Conservation (phyloP, 495 filamentous ascomycete genomes). For the Beverwykella pulmonaria region DNA sequence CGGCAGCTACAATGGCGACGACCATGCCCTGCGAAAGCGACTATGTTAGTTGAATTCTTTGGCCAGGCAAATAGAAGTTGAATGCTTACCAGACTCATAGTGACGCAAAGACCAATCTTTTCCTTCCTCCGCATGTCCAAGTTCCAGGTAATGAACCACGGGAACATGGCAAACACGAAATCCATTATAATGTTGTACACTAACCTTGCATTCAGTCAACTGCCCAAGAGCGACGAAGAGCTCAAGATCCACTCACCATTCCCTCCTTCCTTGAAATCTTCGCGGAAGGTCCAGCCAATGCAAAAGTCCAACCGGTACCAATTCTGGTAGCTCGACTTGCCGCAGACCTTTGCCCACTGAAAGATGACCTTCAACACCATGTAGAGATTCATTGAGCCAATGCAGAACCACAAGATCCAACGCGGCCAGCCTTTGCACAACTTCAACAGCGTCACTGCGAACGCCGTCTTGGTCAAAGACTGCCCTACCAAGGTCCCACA, state of each 20-base stretch:
- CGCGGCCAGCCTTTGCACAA: slow-evolving; percentile 5
- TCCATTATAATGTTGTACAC: slow-evolving; percentile 25
- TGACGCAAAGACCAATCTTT: slow-evolving; percentile 21
- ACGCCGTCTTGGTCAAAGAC: slow-evolving; percentile 11
- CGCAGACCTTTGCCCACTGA: slow-evolving; percentile 18
- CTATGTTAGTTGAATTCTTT: not conserved
- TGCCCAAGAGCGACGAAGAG: not conserved
- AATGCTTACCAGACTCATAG: slow-evolving; percentile 17
- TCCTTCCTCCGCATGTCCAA: slow-evolving; percentile 17
- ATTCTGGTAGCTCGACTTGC: slow-evolving; percentile 3
- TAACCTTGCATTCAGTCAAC: not conserved
- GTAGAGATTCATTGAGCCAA: slow-evolving; percentile 13
- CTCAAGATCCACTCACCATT: not conserved
- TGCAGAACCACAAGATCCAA: slow-evolving; percentile 17
- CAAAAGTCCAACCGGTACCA: slow-evolving; percentile 17
- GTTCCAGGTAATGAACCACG: slow-evolving; percentile 16
- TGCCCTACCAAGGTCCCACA: slow-evolving; percentile 10
- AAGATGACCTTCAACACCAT: slow-evolving; percentile 3
- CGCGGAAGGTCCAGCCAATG: not conserved
- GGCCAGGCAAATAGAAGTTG: too few species aligned
- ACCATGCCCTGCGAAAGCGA: not conserved
- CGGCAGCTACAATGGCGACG: slow-evolving; percentile 7
- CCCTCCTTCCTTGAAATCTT: slow-evolving; percentile 19
- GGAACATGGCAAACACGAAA: slow-evolving; percentile 14
- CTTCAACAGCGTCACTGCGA: slow-evolving; percentile 16